Conservation (phyloP, 805 yeast species). For the Candida orba region DNA sequence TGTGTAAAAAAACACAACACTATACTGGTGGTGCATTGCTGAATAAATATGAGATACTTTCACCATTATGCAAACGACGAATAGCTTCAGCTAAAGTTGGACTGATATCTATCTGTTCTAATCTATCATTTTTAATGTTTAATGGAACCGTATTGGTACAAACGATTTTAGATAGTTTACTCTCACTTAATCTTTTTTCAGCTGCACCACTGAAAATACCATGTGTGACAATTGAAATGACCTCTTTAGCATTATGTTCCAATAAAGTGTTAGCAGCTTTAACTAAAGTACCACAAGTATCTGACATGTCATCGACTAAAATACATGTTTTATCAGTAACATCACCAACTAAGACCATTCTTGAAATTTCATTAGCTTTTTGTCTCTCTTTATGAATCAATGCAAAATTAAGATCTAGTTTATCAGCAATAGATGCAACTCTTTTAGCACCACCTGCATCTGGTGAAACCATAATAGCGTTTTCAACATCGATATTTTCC, state of each 20-base stretch:
- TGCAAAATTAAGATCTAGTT: constrained; percentile 87
- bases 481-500: constrained; percentile 46
- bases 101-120: constrained; percentile 78
- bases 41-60: constrained; percentile 83
- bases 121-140: constrained; percentile 48
- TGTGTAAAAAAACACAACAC: background rate
- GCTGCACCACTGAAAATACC: constrained; percentile 90
- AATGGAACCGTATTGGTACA: constrained; percentile 94
- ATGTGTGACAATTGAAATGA: constrained; percentile 91
- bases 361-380: constrained; percentile 87
- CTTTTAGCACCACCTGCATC: constrained; percentile 99
- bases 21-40: constrained; percentile 46
- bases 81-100: constrained; percentile 90
- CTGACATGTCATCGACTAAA: constrained; percentile 96
- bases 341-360: constrained; percentile 96
- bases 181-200: constrained; percentile 57
- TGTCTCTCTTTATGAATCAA: constrained; percentile 95
- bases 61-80: constrained; percentile 93
- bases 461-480: constrained; percentile 84
- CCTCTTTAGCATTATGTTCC: constrained; percentile 74
- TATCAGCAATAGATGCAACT: constrained; percentile 90
- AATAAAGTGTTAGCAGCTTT: constrained; percentile 88
- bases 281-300: constrained; percentile 93
- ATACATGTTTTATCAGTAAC: constrained; percentile 78
- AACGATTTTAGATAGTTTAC: constrained; percentile 64